Evolutionary conservation across 768 basidiomycete genomes (phyloP).

Genomic region (Suillus lakei): DNA sequence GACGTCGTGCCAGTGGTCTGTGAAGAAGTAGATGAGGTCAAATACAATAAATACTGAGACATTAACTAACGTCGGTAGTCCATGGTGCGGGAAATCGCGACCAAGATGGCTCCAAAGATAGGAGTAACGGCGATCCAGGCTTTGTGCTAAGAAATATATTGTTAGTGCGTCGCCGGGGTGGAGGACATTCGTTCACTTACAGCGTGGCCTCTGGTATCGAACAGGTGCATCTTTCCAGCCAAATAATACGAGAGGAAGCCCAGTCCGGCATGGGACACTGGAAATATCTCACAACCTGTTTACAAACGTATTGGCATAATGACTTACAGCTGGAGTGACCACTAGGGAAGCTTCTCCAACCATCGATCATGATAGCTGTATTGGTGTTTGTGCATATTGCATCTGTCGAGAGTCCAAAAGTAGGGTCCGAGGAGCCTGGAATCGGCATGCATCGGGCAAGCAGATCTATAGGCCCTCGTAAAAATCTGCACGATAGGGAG

Average conservation of each 20-base stretch:
- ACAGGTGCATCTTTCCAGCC: slow-evolving; percentile 91
- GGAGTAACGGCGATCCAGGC: slow-evolving; percentile 86
- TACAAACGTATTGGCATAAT: neutral
- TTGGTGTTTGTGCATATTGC: slow-evolving; percentile 82
- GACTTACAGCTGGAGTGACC: slow-evolving; percentile 85
- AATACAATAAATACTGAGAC: neutral
- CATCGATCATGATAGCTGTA: slow-evolving; percentile 65
- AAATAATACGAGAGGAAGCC: slow-evolving; percentile 89
- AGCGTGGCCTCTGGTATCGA: slow-evolving; percentile 77
- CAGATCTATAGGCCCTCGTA: slow-evolving; percentile 23
- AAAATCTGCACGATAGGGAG: neutral
- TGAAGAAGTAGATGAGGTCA: slow-evolving; percentile 10
- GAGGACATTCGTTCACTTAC: slow-evolving; percentile 40
- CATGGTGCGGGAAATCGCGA: slow-evolving; percentile 89
- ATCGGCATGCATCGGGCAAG: slow-evolving; percentile 64
- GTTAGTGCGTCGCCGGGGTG: slow-evolving; percentile 8
- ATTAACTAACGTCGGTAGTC: slow-evolving; percentile 77
- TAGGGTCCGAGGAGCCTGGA: slow-evolving; percentile 64
- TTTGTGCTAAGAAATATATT: slow-evolving; percentile 52
- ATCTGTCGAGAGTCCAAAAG: slow-evolving; percentile 74
- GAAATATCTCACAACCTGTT: slow-evolving; percentile 2
- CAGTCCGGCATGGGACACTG: slow-evolving; percentile 92
- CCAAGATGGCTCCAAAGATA: slow-evolving; percentile 74
- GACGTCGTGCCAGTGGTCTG: slow-evolving; percentile 95
- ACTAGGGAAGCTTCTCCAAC: slow-evolving; percentile 91